Conservation (phyloP, 768 basidiomycete species). For the Boletellus ananiceps region DNA sequence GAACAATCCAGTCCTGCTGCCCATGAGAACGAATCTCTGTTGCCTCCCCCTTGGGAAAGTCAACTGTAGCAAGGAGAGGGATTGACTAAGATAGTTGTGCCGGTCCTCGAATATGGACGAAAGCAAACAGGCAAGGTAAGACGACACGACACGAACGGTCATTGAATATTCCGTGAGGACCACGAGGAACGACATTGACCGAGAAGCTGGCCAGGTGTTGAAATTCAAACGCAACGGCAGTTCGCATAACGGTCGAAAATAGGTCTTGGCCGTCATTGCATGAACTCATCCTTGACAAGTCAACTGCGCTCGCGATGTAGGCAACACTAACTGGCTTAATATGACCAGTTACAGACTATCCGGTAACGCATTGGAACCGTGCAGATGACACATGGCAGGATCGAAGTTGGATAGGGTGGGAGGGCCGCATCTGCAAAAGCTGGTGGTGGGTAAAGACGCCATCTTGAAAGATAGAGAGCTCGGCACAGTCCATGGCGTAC, state of each 20-base stretch:
- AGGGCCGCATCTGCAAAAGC: constrained; percentile 19
- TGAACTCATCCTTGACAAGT: background rate
- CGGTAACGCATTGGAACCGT: constrained; percentile 26
- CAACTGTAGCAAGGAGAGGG: constrained; percentile 35
- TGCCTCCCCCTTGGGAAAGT: constrained; percentile 40
- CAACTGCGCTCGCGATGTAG: background rate
- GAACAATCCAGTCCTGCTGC: constrained; percentile 30
- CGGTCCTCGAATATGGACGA: constrained; percentile 12
- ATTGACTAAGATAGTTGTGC: constrained; percentile 10
- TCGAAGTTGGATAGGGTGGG: constrained; percentile 20
- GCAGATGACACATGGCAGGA: constrained; percentile 36
- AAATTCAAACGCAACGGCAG: constrained; percentile 21
- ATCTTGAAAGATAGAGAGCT: constrained; percentile 17
- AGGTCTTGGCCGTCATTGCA: constrained; percentile 32
- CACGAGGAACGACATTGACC: constrained; percentile 7
- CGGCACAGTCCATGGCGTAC: constrained; percentile 48
- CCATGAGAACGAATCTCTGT: constrained; percentile 60
- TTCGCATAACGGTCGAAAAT: constrained; percentile 9
- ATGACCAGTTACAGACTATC: constrained; percentile 17
- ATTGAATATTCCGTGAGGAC: constrained; percentile 7
- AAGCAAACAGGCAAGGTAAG: constrained; percentile 10
- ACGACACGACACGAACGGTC: constrained; percentile 3
- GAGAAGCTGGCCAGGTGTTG: constrained; percentile 18
- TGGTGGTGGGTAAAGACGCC: constrained; percentile 14
- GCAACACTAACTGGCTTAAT: constrained; percentile 6